A percentile compares a stretch with the other conserved stretches of the same genome.
phyloP scores from a whole-genome alignment of 768 basidiomycete genomes.

The Tulasnella sp. region DNA sequence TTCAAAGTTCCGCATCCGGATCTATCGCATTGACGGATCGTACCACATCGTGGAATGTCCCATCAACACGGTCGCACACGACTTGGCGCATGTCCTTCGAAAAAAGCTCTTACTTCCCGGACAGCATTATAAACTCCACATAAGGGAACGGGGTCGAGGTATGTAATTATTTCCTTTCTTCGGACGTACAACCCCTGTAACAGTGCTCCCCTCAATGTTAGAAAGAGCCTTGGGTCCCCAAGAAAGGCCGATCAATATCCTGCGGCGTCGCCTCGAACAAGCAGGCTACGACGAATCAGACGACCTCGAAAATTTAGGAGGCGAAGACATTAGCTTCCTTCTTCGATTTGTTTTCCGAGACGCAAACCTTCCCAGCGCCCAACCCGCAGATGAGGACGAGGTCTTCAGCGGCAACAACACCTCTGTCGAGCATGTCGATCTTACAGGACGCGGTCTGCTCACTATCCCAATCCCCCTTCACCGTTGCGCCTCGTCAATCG shows the following conservation, averaged over 20 bases:
- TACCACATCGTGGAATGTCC: conserved; percentile 67
- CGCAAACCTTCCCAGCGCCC: conserved; percentile 39
- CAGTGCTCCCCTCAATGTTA: conserved; percentile 35
- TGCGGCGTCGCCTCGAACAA: conserved; percentile 76
- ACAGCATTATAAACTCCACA: conserved; percentile 64
- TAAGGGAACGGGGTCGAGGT: conserved; percentile 76
- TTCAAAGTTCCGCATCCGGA: conserved; percentile 57
- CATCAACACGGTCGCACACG: conserved; percentile 61
- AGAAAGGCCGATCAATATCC: conserved; percentile 81
- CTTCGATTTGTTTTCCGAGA: conserved; percentile 88
- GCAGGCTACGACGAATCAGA: conserved; percentile 85
- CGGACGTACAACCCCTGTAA: neutral
- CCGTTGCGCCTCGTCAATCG: conserved; percentile 74
- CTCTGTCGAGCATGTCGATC: conserved; percentile 75
- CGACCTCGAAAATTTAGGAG: conserved; percentile 67
- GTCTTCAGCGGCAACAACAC: conserved; percentile 44
- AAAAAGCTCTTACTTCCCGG: conserved; percentile 45
- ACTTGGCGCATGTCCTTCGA: conserved; percentile 59
- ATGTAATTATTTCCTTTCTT: conserved; percentile 31
- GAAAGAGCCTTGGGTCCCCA: conserved; percentile 80
- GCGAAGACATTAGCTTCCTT: conserved; percentile 76
- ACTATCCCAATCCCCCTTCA: conserved; percentile 87
- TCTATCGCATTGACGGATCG: conserved; percentile 68
- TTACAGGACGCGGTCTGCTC: conserved; percentile 72
- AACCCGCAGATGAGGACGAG: conserved; percentile 18